These are phyloP conservation scores for Kickxella alabastrina DNA, from an alignment of 192 early-diverging fungal species.

Conservation along the genomic window DNA sequence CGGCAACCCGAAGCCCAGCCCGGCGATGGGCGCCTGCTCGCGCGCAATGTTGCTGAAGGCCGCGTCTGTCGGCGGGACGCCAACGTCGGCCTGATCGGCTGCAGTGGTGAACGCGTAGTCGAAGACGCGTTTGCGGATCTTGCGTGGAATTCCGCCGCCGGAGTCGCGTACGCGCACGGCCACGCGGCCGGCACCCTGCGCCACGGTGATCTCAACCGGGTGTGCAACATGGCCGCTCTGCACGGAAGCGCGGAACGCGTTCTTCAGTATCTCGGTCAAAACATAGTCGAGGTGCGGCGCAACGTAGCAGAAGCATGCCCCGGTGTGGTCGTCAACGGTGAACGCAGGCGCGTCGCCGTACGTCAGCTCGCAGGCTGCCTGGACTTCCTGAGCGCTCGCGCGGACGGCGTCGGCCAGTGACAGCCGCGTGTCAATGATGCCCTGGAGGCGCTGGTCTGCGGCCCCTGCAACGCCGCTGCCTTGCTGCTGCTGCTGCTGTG, in stretches of 20 bases:
- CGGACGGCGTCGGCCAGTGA: constrained; percentile 47
- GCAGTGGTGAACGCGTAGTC: constrained; percentile 90
- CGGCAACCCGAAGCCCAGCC: constrained; percentile 35
- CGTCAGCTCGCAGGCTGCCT: constrained; percentile 81
- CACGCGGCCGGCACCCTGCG: constrained; percentile 63
- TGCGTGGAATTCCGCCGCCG: constrained; percentile 77
- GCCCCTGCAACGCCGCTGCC: not conserved
- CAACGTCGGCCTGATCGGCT: constrained; percentile 30
- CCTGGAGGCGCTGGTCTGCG: constrained; percentile 15
- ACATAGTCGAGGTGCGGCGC: constrained; percentile 86
- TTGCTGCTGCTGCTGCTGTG: too few species aligned
- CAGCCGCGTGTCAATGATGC: constrained; percentile 20
- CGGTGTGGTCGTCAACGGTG: constrained; percentile 46
- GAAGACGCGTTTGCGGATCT: constrained; percentile 69
- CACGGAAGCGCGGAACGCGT: constrained; percentile 76
- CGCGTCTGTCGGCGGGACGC: not conserved
- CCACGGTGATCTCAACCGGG: constrained; percentile 77
- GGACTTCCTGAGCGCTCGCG: constrained; percentile 62
- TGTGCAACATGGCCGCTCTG: constrained; percentile 28
- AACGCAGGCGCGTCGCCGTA: constrained; percentile 74
- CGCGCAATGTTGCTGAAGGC: not conserved
- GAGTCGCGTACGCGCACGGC: constrained; percentile 77
- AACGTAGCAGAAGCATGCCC: constrained; percentile 56
- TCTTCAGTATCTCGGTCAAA: constrained; percentile 81
- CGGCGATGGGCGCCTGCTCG: constrained; percentile 10